Evolutionary conservation across 2,329 filamentous ascomycete genomes (phyloP).

Genomic region (Alternaria ethzedia): DNA sequence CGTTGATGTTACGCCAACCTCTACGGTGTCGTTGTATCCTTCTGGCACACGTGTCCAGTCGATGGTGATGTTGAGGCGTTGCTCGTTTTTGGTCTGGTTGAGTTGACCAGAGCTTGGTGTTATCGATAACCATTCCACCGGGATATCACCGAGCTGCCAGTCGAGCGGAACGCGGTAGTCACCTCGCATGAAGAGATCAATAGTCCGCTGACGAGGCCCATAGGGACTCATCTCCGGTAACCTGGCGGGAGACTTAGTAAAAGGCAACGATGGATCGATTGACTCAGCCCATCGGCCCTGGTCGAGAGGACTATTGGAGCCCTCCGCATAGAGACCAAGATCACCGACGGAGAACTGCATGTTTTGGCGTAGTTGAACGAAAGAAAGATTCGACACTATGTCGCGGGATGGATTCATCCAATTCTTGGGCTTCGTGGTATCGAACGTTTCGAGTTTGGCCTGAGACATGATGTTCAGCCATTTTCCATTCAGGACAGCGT

Average conservation of each 20-base stretch:
- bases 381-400: slow-evolving; percentile 63
- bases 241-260: slow-evolving; percentile 46
- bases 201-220: slow-evolving; percentile 15
- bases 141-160: slow-evolving; percentile 21
- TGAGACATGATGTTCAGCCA: slow-evolving; percentile 41
- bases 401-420: slow-evolving; percentile 74
- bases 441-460: slow-evolving; percentile 16
- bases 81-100: slow-evolving; percentile 13
- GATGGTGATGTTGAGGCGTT: slow-evolving; percentile 25
- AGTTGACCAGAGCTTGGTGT: slow-evolving; percentile 18
- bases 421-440: slow-evolving; percentile 53
- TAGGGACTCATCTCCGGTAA: slow-evolving; percentile 23
- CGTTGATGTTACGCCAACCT: slow-evolving; percentile 15
- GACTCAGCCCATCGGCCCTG: slow-evolving; percentile 58
- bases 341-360: slow-evolving; percentile 25
- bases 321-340: slow-evolving; percentile 24
- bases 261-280: slow-evolving; percentile 63
- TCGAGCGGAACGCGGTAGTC: slow-evolving; percentile 24
- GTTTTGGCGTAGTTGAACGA: slow-evolving; percentile 54
- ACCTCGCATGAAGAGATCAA: slow-evolving; percentile 25
- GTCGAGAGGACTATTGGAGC: slow-evolving; percentile 18
- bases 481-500: slow-evolving; percentile 34
- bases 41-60: slow-evolving; percentile 21
- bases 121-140: slow-evolving; percentile 22
- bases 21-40: slow-evolving; percentile 15